Base-by-base conservation (phyloP, 768 basidiomycete genomes). In the Mrakia frigida region DNA sequence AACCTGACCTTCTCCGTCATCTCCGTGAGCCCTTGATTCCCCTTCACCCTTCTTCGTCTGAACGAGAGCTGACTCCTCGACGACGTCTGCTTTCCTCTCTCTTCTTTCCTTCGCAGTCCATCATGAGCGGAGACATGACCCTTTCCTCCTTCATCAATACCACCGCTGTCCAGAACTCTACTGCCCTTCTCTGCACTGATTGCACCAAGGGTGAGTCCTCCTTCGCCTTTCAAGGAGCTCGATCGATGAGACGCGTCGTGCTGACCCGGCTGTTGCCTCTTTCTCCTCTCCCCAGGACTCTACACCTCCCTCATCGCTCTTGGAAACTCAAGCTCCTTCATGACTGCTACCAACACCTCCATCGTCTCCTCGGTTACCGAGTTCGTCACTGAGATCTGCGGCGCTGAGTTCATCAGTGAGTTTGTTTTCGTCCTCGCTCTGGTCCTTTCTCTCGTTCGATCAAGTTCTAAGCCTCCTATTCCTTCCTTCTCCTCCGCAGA, bases 141-240 rank as follows among this genome's bases (percentile, higher is more conserved):
- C 70, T 72, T 10, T 33, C 21, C 18, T 72, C 70, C 2, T 50
- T 72, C 70, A 33, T 72, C 53, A 53, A 37, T 18, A 37, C 46
- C 52, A 35, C 46, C 21, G 52, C 52, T 52, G 9, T 53, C 28
- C 28, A 37, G 28, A 72, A 72, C 70, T 37, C 31, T 18, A 53
- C 70, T 37, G n/a, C 31, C 3, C 46, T 59, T 13, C 70, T 72
- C 31, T 72, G 70, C 70, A 72, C 52, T 25, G 70, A 72, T 33
- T 72, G 70, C 70, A 35, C 52, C 70, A 72, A 72, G 50, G 35
- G 35, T 56, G 56, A 56, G 53, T 68, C 4, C 10, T 41, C 25
- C 18, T 41, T 23, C 23, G 33, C n/a, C 35, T 68, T 39, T 16
- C 35, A 39, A 37, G n/a, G 11, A n/a, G 25, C 23, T 50, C 46